Evolutionary conservation across 805 yeast species (phyloP).

Genomic region (Hagleromyces aurorensis): DNA sequence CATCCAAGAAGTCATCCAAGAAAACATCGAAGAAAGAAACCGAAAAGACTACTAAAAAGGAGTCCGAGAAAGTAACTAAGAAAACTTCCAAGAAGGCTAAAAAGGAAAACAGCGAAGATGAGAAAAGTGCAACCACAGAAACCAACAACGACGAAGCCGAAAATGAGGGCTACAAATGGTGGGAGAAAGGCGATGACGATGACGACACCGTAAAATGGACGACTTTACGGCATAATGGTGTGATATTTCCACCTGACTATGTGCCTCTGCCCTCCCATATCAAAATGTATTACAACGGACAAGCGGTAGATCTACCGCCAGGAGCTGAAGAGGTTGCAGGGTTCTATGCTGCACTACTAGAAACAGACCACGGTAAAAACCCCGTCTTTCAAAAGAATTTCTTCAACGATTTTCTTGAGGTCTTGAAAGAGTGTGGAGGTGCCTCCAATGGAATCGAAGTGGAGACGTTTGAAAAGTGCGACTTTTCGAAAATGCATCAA

Average conservation of each 20-base stretch:
- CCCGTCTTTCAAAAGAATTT: constrained; percentile 83
- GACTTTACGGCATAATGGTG: constrained; percentile 81
- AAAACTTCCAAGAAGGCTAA: constrained; percentile 6
- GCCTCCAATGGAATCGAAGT: constrained; percentile 41
- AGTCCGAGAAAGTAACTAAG: constrained; percentile 3
- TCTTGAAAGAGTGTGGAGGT: constrained; percentile 65
- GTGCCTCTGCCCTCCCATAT: constrained; percentile 76
- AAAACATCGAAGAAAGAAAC: constrained; percentile 11
- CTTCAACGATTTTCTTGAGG: constrained; percentile 66
- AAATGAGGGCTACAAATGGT: constrained; percentile 70
- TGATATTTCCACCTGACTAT: constrained; percentile 86
- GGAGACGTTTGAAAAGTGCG: constrained; percentile 57
- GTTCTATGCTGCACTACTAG: constrained; percentile 81
- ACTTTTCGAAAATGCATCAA: constrained; percentile 66
- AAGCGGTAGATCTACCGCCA: constrained; percentile 64
- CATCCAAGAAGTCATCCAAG: constrained; percentile 18
- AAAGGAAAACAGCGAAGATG: constrained; percentile 11
- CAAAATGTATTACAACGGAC: constrained; percentile 66
- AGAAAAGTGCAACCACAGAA: constrained; percentile 8
- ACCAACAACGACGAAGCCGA: constrained; percentile 34
- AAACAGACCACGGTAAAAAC: constrained; percentile 81
- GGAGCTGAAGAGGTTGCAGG: constrained; percentile 97
- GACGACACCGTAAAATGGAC: constrained; percentile 83
- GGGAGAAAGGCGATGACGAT: constrained; percentile 63
- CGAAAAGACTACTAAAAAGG: constrained; percentile 2